A percentile compares a stretch with the other conserved stretches of the same genome.
Evolutionary conservation across 129 eudicot species (phyloP).

Genomic region (Centaurea solstitialis): DNA sequence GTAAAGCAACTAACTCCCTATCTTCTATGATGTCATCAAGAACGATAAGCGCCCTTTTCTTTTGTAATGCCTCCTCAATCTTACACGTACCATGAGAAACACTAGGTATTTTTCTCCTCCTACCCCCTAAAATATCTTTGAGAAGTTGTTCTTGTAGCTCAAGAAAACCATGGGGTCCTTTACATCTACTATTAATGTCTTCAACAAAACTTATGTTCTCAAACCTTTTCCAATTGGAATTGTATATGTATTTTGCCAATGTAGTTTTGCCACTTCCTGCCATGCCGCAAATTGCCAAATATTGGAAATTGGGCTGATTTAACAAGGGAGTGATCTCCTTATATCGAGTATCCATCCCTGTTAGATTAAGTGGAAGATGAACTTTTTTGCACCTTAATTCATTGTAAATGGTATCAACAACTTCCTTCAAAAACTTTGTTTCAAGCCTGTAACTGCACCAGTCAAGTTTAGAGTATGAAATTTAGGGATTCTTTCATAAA

Average conservation of each 20-base stretch:
- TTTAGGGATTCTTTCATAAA: not conserved
- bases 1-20: not conserved
- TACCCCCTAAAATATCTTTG: not conserved
- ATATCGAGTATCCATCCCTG: not conserved
- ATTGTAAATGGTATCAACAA: not conserved
- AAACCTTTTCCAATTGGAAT: not conserved
- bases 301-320: not conserved
- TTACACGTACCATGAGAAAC: not conserved
- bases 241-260: slow-evolving; percentile 5
- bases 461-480: not conserved
- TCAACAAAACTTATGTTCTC: not conserved
- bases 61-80: not conserved
- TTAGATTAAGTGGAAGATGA: not conserved
- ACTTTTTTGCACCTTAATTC: not conserved
- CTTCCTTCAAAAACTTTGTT: not conserved
- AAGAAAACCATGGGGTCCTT: not conserved
- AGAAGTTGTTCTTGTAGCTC: slow-evolving; percentile 6
- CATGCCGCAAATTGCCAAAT: slow-evolving; percentile 24
- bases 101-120: not conserved
- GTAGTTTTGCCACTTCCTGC: slow-evolving; percentile 27
- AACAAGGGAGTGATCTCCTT: slow-evolving; percentile 5
- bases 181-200: not conserved
- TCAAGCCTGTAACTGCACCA: not conserved
- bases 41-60: not conserved
- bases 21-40: slow-evolving; percentile 4